Percentiles rank a stretch among this genome's conserved stretches.
These are phyloP conservation scores for Dictyostelium intermedium DNA, from an alignment of 78 protist genomes.

Conservation along the genomic window DNA sequence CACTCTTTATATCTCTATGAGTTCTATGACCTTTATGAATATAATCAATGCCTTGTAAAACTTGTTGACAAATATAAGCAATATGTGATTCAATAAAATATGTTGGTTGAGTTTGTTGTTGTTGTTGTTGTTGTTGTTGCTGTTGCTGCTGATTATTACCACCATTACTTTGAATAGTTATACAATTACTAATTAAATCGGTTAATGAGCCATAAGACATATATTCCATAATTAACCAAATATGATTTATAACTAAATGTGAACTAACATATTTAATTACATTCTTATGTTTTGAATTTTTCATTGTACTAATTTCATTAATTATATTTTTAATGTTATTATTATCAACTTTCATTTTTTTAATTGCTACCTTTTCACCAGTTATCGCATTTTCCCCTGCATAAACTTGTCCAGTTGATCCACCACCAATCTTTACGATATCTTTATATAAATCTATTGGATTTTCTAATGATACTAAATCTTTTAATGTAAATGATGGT, in stretches of 20 bases:
- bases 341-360: constrained; percentile 77
- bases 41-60: constrained; percentile 69
- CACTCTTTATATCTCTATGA: constrained; percentile 89
- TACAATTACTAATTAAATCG: constrained; percentile 35
- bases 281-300: constrained; percentile 70
- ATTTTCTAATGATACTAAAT: constrained; percentile 74
- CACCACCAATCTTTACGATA: constrained; percentile 83
- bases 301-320: constrained; percentile 85
- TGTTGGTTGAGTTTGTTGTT: background rate
- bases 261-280: constrained; percentile 61
- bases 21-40: constrained; percentile 79
- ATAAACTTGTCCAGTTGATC: constrained; percentile 84
- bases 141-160: background rate
- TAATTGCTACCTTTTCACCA: constrained; percentile 77
- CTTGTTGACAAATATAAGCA: constrained; percentile 65
- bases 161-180: background rate
- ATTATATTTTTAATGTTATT: constrained; percentile 54
- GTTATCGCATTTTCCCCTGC: constrained; percentile 2
- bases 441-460: constrained; percentile 69
- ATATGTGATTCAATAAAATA: constrained; percentile 50
- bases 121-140: background rate
- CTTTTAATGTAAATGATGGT: constrained; percentile 52
- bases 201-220: constrained; percentile 82
- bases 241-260: constrained; percentile 57
- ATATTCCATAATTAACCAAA: constrained; percentile 77